Base-by-base conservation (phyloP, 1,284 basidiomycete species). In the Sanguinoderma infundibulare region DNA sequence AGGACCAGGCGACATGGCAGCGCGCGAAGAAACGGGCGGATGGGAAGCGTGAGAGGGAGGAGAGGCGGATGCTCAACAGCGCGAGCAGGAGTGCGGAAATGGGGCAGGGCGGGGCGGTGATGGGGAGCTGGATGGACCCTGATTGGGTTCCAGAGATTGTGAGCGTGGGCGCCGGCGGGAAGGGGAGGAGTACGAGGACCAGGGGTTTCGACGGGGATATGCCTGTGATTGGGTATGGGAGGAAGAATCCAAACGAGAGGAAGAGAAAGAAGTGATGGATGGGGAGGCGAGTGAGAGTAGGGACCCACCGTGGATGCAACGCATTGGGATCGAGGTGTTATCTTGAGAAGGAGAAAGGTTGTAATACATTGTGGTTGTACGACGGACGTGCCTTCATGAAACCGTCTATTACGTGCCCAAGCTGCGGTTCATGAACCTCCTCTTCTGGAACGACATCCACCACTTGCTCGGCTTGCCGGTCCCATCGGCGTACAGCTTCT, bases 361-460 rank as follows among this genome's bases (percentile, higher is more conserved):
- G 67, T 70, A 69, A 69, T 73, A 73, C 70, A 73, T 54, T 67
- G 60, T 55, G 68, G 62, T 64, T 65, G 64, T 57, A 61, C 62
- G 66, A 66, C 55, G 56, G 66, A 66, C 55, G 56, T 57, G 62
- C 62, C 59, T 60, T 60, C 49, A 26, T 46, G 44, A 42, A 40
- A 44, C 9, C n/a, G 28, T 63, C 60, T 57, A 73, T 76, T 79
- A 87, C 69, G 81, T 83, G 62, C 86, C 88, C 72, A 94, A 75
- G 74, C 90, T 93, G 74, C 94, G 91, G 80, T 94, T 93, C 93
- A 96, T 95, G 85, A 96, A 96, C 46, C 92, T 86, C 73, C 96
- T 87, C 85, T 97, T 98, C 79, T 96, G 96, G 87, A 99, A 99
- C 38, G 94, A 92, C 91, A 99, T 95, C 98, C 98, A 99, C 97